phyloP scores from a whole-genome alignment of 148 eudicot species.

The Spergularia marina region DNA sequence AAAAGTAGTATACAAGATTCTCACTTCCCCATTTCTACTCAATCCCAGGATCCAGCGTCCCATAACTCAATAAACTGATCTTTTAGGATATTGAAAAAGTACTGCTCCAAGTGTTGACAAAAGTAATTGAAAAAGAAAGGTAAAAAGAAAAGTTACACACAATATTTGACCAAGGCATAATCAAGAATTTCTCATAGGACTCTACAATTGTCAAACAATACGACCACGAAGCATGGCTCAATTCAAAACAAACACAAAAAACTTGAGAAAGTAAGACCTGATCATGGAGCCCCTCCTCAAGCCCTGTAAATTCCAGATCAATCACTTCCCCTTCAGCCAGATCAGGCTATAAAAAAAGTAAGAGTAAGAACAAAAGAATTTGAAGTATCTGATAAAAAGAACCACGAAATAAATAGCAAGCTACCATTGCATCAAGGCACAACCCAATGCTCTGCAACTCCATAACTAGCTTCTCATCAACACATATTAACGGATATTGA shows the following conservation, averaged over 20 bases:
- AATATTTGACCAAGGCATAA: background rate
- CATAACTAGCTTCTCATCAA: slow-evolving; percentile 44
- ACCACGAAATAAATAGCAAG: slow-evolving; percentile 2
- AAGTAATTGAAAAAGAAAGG: background rate
- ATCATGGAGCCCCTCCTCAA: slow-evolving; percentile 38
- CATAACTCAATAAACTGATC: background rate
- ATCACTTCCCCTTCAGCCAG: slow-evolving; percentile 45
- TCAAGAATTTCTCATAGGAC: background rate
- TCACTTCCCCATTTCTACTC: background rate
- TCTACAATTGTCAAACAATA: background rate
- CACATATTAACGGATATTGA: slow-evolving; percentile 43
- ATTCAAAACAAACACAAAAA: background rate
- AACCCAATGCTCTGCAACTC: slow-evolving; percentile 57
- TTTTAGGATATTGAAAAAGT: slow-evolving; percentile 4
- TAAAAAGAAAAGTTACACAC: background rate
- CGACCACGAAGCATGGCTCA: no score
- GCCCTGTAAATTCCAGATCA: slow-evolving; percentile 39
- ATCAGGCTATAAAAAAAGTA: slow-evolving; percentile 39
- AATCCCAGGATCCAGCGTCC: background rate
- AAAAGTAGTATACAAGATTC: background rate
- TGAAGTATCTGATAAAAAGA: background rate
- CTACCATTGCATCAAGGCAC: slow-evolving; percentile 43
- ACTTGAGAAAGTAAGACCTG: slow-evolving; percentile 28
- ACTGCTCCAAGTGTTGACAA: background rate
- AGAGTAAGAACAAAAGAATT: slow-evolving; percentile 4